Evolutionary conservation across 768 basidiomycete species (phyloP).

Genomic region (Kwoniella sp.): DNA sequence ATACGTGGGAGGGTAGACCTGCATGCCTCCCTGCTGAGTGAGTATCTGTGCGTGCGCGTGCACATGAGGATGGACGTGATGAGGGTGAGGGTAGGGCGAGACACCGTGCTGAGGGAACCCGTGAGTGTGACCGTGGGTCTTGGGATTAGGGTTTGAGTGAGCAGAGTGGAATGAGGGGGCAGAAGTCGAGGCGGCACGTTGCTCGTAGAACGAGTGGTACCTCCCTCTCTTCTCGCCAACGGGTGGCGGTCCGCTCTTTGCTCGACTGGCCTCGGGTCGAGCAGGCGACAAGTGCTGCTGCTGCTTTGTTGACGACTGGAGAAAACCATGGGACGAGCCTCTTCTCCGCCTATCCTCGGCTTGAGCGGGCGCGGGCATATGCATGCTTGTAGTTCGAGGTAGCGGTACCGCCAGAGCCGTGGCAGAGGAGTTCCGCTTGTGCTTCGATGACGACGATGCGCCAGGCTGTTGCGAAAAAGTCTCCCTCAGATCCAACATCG

Average conservation of each 20-base stretch:
- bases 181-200: constrained; percentile 10
- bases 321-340: not conserved
- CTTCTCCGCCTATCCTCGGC: not conserved
- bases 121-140: constrained; percentile 10
- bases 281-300: not conserved
- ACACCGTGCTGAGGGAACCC: not conserved
- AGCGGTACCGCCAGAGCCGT: not conserved
- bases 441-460: not conserved
- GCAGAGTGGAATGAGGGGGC: constrained; percentile 6
- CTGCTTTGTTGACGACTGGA: not conserved
- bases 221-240: constrained; percentile 6
- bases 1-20: constrained; percentile 6
- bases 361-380: constrained; percentile 4
- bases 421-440: constrained; percentile 15
- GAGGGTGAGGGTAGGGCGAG: constrained; percentile 12
- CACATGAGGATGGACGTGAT: constrained; percentile 4
- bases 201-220: constrained; percentile 37
- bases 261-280: constrained; percentile 6
- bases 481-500: constrained; percentile 9
- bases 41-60: not conserved
- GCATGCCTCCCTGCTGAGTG: constrained; percentile 2
- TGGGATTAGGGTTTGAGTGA: constrained; percentile 1
- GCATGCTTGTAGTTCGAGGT: constrained; percentile 12
- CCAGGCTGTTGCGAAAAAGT: not conserved
- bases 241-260: constrained; percentile 4